Conservation (phyloP, 192 early-diverging fungal species). For the Umbelopsis sp. region DNA sequence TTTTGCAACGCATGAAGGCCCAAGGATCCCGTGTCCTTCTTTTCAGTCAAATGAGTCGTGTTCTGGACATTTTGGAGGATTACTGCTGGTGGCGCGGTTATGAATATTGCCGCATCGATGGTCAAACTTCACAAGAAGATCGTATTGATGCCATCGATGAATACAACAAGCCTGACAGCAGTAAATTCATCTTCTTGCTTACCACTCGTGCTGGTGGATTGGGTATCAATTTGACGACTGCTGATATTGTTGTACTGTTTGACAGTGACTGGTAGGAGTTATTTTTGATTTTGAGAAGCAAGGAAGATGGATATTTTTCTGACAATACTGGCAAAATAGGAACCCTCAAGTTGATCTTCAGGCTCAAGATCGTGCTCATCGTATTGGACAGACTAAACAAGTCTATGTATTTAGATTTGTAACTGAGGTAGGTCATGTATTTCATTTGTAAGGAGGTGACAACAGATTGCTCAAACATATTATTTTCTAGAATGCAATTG, state of each 20-base stretch:
- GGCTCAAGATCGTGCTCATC: slow-evolving; percentile 98
- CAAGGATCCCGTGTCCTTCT: slow-evolving; percentile 94
- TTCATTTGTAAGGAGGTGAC: neutral
- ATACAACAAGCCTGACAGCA: slow-evolving; percentile 86
- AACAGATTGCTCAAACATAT: neutral
- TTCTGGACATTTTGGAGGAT: slow-evolving; percentile 98
- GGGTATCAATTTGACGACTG: slow-evolving; percentile 95
- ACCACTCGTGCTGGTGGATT: slow-evolving; percentile 97
- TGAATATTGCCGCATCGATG: slow-evolving; percentile 96
- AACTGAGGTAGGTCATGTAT: slow-evolving; percentile 64
- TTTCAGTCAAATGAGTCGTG: slow-evolving; percentile 98
- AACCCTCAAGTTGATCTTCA: slow-evolving; percentile 90
- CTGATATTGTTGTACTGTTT: slow-evolving; percentile 95
- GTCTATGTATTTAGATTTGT: slow-evolving; percentile 96
- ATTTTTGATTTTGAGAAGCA: neutral
- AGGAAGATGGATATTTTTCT: neutral
- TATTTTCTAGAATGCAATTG: slow-evolving; percentile 76
- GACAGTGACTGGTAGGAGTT: slow-evolving; percentile 86
- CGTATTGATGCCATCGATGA: slow-evolving; percentile 93
- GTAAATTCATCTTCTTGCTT: slow-evolving; percentile 94
- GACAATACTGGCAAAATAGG: slow-evolving; percentile 23
- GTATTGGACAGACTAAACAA: slow-evolving; percentile 99
- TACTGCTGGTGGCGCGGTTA: slow-evolving; percentile 91
- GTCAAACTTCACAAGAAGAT: slow-evolving; percentile 93
- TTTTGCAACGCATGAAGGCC: slow-evolving; percentile 76